phyloP scores from a whole-genome alignment of 2,329 filamentous ascomycete genomes.

The Diaporthe ampelina region DNA sequence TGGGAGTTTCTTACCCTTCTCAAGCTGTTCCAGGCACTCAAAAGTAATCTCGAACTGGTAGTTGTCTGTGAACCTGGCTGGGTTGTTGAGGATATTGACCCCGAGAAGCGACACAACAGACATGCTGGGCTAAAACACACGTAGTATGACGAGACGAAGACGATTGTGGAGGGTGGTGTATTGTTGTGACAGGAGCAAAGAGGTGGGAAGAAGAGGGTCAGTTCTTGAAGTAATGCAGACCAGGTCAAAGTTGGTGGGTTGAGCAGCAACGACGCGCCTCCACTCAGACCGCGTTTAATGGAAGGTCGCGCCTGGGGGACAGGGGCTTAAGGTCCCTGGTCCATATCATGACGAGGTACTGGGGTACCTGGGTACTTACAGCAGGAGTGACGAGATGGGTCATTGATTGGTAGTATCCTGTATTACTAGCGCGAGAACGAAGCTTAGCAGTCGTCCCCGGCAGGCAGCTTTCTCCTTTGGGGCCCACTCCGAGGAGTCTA shows the following conservation, averaged over 20 bases:
- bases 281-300: constrained; percentile 31
- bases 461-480: constrained; percentile 10
- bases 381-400: too few species aligned
- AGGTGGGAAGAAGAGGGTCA: neutral
- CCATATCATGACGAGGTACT: neutral
- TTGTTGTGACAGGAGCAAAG: neutral
- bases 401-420: neutral
- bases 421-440: neutral
- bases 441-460: neutral
- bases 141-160: neutral
- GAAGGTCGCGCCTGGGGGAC: constrained; percentile 16
- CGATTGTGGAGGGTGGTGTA: neutral
- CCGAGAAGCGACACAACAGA: constrained; percentile 96
- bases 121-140: constrained; percentile 65
- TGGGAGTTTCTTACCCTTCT: constrained; percentile 77
- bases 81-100: constrained; percentile 97
- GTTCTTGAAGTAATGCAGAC: constrained; percentile 12
- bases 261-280: constrained; percentile 33
- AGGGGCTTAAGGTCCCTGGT: constrained; percentile 6
- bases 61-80: constrained; percentile 89
- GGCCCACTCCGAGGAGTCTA: constrained; percentile 9
- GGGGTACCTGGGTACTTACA: constrained; percentile 1
- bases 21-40: constrained; percentile 93
- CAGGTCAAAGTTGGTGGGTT: constrained; percentile 11
- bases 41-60: constrained; percentile 99